phyloP scores from a whole-genome alignment of 306 rosid species.

The Lathyrus oleraceus region DNA sequence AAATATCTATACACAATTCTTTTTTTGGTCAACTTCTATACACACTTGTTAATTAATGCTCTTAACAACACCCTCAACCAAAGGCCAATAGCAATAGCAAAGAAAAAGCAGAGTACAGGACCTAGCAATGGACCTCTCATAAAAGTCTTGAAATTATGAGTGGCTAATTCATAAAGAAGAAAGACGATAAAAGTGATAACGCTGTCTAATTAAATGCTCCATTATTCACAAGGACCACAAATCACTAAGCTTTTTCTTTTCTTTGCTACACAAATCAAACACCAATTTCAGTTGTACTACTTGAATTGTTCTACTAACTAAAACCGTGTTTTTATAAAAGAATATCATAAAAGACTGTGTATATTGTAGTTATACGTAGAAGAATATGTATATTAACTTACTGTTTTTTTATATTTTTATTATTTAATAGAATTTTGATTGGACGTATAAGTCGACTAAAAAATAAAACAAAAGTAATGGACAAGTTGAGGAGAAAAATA shows the following conservation, averaged over 20 bases:
- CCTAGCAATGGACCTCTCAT: slow-evolving; percentile 28
- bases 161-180: slow-evolving; percentile 17
- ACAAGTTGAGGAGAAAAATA: slow-evolving; percentile 9
- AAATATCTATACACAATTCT: no score
- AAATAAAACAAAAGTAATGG: not conserved
- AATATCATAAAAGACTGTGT: no score
- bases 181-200: not conserved
- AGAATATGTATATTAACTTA: no score
- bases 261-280: not conserved
- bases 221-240: slow-evolving; percentile 39
- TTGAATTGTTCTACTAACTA: not conserved
- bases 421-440: no score
- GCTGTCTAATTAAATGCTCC: slow-evolving; percentile 28
- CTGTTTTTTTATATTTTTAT: no score
- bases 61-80: not conserved
- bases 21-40: no score
- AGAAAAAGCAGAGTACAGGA: not conserved
- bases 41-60: slow-evolving; percentile 5
- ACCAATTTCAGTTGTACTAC: not conserved
- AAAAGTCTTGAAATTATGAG: not conserved
- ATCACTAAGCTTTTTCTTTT: not conserved
- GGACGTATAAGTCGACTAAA: slow-evolving; percentile 3
- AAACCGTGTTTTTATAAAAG: no score
- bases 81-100: not conserved
- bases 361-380: no score